Conservation (phyloP, 1,284 basidiomycete species). For the Athelia sp. region DNA sequence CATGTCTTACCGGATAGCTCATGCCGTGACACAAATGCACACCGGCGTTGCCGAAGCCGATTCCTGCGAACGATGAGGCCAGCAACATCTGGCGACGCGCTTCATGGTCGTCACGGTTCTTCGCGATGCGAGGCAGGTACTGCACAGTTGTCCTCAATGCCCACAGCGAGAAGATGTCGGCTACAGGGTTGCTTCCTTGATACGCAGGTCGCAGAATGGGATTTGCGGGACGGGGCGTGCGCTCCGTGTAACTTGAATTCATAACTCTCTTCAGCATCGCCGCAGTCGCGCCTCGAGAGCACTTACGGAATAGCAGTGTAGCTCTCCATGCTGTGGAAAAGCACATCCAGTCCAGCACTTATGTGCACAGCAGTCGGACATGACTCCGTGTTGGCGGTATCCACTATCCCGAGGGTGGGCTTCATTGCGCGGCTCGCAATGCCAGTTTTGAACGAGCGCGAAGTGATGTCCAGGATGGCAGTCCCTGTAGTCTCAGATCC, state of each 20-base stretch:
- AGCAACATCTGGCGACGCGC: slow-evolving; percentile 92
- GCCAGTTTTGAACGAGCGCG: slow-evolving; percentile 91
- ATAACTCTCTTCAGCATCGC: slow-evolving; percentile 7
- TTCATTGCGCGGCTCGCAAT: slow-evolving; percentile 92
- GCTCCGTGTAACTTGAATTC: slow-evolving; percentile 70
- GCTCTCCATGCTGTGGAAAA: slow-evolving; percentile 93
- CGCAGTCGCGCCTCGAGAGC: not conserved
- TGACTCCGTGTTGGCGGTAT: slow-evolving; percentile 82
- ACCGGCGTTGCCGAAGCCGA: slow-evolving; percentile 94
- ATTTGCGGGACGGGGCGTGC: slow-evolving; percentile 84
- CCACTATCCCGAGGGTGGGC: slow-evolving; percentile 84
- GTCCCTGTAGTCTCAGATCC: slow-evolving; percentile 98
- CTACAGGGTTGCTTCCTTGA: slow-evolving; percentile 94
- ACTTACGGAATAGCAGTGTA: slow-evolving; percentile 85
- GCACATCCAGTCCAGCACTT: slow-evolving; percentile 87
- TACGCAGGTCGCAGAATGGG: slow-evolving; percentile 91
- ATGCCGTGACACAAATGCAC: slow-evolving; percentile 90
- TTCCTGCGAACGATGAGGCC: slow-evolving; percentile 89
- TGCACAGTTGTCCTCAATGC: slow-evolving; percentile 89
- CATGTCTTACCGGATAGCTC: slow-evolving; percentile 65
- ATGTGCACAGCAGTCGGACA: slow-evolving; percentile 86
- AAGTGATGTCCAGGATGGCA: slow-evolving; percentile 91
- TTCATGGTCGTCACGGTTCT: slow-evolving; percentile 75
- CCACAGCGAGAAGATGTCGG: slow-evolving; percentile 96
- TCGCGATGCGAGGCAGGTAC: slow-evolving; percentile 84